Evolutionary conservation across 805 yeast genomes (phyloP), one percentile per base, ranked within the genome.

Genomic region (Candida tallmaniae): DNA sequence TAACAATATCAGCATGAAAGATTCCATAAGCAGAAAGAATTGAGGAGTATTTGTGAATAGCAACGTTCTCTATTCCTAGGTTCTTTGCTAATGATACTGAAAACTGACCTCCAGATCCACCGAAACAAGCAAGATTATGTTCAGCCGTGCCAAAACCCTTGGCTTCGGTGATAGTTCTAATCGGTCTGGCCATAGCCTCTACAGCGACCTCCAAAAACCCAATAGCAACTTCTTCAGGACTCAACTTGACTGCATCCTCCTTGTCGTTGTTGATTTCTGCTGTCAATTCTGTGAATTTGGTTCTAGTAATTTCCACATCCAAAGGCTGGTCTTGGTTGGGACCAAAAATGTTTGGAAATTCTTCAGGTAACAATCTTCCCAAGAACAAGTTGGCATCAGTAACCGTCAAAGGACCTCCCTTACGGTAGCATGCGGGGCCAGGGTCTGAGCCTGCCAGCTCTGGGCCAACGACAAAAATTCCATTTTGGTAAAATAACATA

Each of bases 221-320:
- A 29, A 44, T 25, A 4, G 65, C 65, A 9, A 59, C 60, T 36
- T 59, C 58, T 38, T 56, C 58, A 2, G 62, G 47, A 5, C 57
- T 44, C 52, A 51, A 41, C 23, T 40, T 38, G 4, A 40, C 33
- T 1, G 40, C 48, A 21, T 46, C 44, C 0, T 40, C 52, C 5
- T 51, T 53, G 22, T 59, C 64, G 25, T 44, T 39, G 34, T 78
- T 78, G 38, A 77, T 73, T 31, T 64, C 69, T 1, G 47, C 42
- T 10, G 74, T 51, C 23, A 76, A 61, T n/a, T 59, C 66, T 12
- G 60, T 62, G 52, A 78, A 76, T 42, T 76, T 82, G 19, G 49
- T 48, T 7, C 74, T 66, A 2, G 83, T 72, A 35, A 47, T 24
- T n/a, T 59, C 61, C 22, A 41, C 48, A 36, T 62, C 67, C 29